Percentiles rank a stretch among this genome's conserved stretches.
phyloP scores from a whole-genome alignment of 495 filamentous ascomycete genomes.

The Xylaria curta region DNA sequence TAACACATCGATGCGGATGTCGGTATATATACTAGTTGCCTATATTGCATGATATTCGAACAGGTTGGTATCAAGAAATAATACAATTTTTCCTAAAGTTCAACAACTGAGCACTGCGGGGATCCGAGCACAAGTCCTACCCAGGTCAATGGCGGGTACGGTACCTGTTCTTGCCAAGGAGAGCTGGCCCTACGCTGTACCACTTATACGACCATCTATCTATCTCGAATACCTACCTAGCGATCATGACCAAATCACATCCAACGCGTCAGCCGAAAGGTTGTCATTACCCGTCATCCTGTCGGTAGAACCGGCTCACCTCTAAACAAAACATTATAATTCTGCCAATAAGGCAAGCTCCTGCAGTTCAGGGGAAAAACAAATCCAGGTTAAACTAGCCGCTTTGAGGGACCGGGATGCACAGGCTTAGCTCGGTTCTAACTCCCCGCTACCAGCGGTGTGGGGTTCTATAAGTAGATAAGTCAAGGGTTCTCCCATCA shows the following conservation, averaged over 20 bases:
- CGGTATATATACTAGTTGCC: background rate
- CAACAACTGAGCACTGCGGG: background rate
- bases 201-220: background rate
- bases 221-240: background rate
- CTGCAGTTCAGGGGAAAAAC: background rate
- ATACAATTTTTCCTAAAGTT: background rate
- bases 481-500: slow-evolving; percentile 16
- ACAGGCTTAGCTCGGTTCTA: slow-evolving; percentile 4
- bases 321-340: background rate
- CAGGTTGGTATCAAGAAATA: background rate
- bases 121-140: background rate
- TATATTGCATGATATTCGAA: background rate
- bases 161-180: background rate
- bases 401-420: background rate
- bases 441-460: slow-evolving; percentile 13
- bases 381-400: background rate
- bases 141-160: background rate
- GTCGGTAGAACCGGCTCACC: background rate
- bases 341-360: background rate
- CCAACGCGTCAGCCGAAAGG: background rate
- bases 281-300: background rate
- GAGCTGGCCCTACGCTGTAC: background rate
- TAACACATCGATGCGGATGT: background rate
- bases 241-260: background rate
- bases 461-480: slow-evolving; percentile 9